Evolutionary conservation across 78 protist species (phyloP).

Genomic region (Capsaspora owczarzaki): DNA sequence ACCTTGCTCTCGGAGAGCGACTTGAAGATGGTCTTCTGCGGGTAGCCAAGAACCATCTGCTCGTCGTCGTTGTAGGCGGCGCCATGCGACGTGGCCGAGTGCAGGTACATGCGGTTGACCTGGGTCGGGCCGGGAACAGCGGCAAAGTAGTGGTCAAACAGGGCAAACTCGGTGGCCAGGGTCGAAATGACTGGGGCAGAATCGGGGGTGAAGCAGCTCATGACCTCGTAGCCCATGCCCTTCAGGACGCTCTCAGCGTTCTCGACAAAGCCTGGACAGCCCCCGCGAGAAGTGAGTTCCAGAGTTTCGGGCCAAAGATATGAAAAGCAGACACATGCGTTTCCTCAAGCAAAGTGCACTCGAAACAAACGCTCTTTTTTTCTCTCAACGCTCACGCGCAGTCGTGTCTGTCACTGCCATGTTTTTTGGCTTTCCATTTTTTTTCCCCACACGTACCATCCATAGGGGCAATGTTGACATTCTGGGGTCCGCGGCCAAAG

Average conservation of each 20-base stretch:
- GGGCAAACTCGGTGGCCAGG: slow-evolving; percentile 8
- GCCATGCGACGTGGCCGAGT: slow-evolving; percentile 28
- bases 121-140: slow-evolving; percentile 21
- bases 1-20: not conserved
- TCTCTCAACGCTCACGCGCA: too few species aligned
- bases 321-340: too few species aligned
- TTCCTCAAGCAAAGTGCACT: too few species aligned
- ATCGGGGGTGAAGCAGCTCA: not conserved
- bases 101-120: slow-evolving; percentile 23
- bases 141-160: slow-evolving; percentile 12
- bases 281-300: too few species aligned
- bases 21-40: slow-evolving; percentile 17
- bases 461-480: too few species aligned
- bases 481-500: too few species aligned
- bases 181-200: not conserved
- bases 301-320: too few species aligned
- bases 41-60: not conserved
- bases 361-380: too few species aligned
- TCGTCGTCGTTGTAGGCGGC: not conserved
- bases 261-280: too few species aligned
- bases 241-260: not conserved
- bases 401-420: too few species aligned
- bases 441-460: too few species aligned
- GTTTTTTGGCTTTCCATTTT: too few species aligned
- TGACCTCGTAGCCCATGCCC: not conserved